These are phyloP conservation scores for Oxyria digyna DNA, from an alignment of 148 eudicot genomes.

Conservation along the genomic window DNA sequence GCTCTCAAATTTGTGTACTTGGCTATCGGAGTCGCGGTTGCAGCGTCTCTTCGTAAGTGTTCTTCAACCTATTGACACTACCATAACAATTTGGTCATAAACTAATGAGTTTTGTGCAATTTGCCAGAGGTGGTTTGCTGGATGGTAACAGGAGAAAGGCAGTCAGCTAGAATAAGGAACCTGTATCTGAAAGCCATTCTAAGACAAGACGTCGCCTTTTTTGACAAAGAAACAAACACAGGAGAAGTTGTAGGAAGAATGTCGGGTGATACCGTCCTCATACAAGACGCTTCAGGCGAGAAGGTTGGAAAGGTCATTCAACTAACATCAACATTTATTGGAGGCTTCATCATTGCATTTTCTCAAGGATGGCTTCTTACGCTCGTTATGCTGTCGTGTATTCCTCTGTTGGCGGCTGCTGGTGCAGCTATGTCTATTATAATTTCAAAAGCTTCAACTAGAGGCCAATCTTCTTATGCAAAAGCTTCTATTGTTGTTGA, in stretches of 20 bases:
- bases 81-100: neutral
- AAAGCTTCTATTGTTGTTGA: constrained; percentile 54
- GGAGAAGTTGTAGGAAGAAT: constrained; percentile 28
- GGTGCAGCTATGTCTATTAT: constrained; percentile 26
- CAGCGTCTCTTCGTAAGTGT: constrained; percentile 35
- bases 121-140: constrained; percentile 31
- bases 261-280: constrained; percentile 32
- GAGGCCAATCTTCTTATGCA: constrained; percentile 43
- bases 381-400: constrained; percentile 34
- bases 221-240: constrained; percentile 26
- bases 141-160: constrained; percentile 39
- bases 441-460: constrained; percentile 31
- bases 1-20: constrained; percentile 27
- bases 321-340: constrained; percentile 41
- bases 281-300: constrained; percentile 34
- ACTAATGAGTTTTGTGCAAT: neutral
- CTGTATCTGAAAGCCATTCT: constrained; percentile 28
- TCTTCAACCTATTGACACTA: constrained; percentile 17
- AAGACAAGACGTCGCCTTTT: constrained; percentile 29
- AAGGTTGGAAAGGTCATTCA: constrained; percentile 66
- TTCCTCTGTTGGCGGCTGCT: constrained; percentile 33
- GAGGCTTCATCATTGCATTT: constrained; percentile 52
- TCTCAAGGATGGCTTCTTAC: constrained; percentile 57
- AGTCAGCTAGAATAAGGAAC: constrained; percentile 26
- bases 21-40: constrained; percentile 26